Base-by-base conservation (phyloP, 169 alveolate genomes). In the Cryptosporidium sp. region DNA sequence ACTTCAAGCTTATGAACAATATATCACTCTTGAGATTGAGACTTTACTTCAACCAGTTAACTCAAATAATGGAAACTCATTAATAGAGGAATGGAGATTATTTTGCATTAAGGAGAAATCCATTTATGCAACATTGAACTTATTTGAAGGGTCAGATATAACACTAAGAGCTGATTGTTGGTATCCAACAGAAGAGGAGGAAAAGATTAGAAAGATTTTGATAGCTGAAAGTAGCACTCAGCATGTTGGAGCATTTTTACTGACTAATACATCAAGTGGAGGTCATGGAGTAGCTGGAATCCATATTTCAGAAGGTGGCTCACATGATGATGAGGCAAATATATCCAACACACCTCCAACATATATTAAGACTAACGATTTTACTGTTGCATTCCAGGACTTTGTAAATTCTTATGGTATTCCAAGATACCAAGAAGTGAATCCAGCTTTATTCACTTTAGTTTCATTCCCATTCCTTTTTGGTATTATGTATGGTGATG, bases 401-500 rank as follows among this genome's bases (percentile, higher is more conserved):
- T 95, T 98, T 85, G 99, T 98, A 44, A 98, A 99, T 93, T 97
- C 99, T 61, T 99, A 99, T 93, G 99, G 99, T 35, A 94, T 98
- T 12, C 99, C 99, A 21, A 96, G 98, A 72, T 98, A 98, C 87
- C 97, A 97, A 91, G 99, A 98, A 91, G 97, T 97, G 10, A 98
- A 98, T 86, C 99, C 99, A 2, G 99, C 99, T 52, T 94, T 98
- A 29, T 96, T 98, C 72, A 97, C 99, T n/a, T 93, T 96, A 26
- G 97, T 98, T 53, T 97, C 99, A 4, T 98, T 99, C 93, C 99
- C 99, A 16, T 99, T 99, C 95, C 93, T 98, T 75, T 99, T 98
- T 93, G 99, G 99, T 10, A 97, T 99, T 39, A 99, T 99, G 99
- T 99, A 97, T 91, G 99, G 99, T 0, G 99, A 99, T 92, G 96